Percentiles rank a stretch among this genome's conserved stretches.
Conservation (phyloP, 371 early-diverging fungal genomes). For the Hamiltosporidium tvaerminnensis region DNA sequence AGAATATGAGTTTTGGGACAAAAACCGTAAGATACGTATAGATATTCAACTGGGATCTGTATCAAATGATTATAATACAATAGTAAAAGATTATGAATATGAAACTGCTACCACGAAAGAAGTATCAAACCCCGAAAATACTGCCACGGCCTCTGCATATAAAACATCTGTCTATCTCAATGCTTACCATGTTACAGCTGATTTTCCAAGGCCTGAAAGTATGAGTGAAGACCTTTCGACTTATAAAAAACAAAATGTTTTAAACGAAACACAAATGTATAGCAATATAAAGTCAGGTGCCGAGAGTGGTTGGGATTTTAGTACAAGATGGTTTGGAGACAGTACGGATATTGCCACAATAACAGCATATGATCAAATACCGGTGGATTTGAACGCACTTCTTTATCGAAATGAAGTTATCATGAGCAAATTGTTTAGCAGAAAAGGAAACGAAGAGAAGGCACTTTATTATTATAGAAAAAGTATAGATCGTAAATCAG, state of each 20-base stretch:
- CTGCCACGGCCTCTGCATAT: no score
- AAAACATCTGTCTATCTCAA: not conserved
- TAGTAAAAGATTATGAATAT: no score
- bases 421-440: slow-evolving; percentile 55
- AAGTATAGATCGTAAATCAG: slow-evolving; percentile 29
- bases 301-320: slow-evolving; percentile 74
- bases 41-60: not conserved
- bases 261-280: slow-evolving; percentile 50
- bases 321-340: slow-evolving; percentile 58
- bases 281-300: slow-evolving; percentile 63
- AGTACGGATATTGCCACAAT: slow-evolving; percentile 54
- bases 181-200: slow-evolving; percentile 4
- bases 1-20: slow-evolving; percentile 60
- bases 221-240: slow-evolving; percentile 58
- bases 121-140: not conserved
- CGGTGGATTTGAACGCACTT: slow-evolving; percentile 68
- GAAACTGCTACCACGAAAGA: no score
- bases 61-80: no score
- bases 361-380: slow-evolving; percentile 58
- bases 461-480: slow-evolving; percentile 25
- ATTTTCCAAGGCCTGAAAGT: slow-evolving; percentile 62
- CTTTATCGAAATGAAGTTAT: slow-evolving; percentile 59
- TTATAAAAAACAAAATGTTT: slow-evolving; percentile 34
- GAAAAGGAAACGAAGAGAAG: slow-evolving; percentile 26
- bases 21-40: slow-evolving; percentile 43